Evolutionary conservation across 2,329 filamentous ascomycete genomes (phyloP).

Genomic region (Pseudogymnoascus sp.): DNA sequence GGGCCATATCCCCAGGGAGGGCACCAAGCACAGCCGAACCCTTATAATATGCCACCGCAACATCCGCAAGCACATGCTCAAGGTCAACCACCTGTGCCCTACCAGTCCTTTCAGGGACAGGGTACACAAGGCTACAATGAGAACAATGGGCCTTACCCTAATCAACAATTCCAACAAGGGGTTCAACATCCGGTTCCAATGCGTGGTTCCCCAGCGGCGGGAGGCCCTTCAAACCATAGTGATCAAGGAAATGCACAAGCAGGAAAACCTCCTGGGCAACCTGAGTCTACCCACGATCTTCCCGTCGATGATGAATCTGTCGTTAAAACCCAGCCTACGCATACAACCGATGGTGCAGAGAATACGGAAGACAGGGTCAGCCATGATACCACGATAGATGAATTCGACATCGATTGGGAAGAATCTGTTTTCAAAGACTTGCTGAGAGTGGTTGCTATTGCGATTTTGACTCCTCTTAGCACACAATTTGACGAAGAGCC

Average conservation of each 20-base stretch:
- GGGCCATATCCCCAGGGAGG: constrained; percentile 8
- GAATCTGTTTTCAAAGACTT: not conserved
- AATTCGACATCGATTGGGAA: constrained; percentile 8
- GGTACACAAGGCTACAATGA: not conserved
- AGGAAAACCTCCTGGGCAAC: not conserved
- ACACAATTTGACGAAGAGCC: not conserved
- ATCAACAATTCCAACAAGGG: not conserved
- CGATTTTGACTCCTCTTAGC: not conserved
- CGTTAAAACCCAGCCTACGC: not conserved
- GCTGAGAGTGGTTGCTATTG: not conserved
- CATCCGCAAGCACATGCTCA: constrained; percentile 10
- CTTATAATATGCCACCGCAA: constrained; percentile 9
- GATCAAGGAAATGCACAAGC: not conserved
- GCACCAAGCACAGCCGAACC: not conserved
- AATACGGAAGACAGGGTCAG: not conserved
- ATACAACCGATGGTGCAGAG: not conserved
- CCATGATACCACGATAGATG: not conserved
- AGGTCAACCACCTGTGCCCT: constrained; percentile 8
- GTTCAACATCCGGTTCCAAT: not conserved
- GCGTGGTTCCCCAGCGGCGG: not conserved
- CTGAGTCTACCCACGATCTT: not conserved
- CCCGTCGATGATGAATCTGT: not conserved
- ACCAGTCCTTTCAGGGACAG: not conserved
- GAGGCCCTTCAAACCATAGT: not conserved
- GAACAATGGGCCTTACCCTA: not conserved